Base-by-base conservation (phyloP, 208 protist genomes). In the Angomonas desouzai region DNA sequence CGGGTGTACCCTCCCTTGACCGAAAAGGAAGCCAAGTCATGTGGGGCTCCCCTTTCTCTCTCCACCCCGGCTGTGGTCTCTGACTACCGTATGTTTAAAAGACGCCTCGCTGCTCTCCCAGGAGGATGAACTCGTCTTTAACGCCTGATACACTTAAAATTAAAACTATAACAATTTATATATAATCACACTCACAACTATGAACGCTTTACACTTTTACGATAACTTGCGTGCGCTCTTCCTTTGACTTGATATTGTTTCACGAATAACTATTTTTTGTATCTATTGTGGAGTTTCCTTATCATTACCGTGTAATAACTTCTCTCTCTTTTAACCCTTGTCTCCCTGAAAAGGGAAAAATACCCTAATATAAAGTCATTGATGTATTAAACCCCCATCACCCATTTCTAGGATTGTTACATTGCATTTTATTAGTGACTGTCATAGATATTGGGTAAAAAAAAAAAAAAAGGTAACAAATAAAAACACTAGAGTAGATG, bases 1-100 rank as follows among this genome's bases (percentile, higher is more conserved):
- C 84, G 86, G 36, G 87, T 96, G 9, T 96, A 91, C 59, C 90
- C 90, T 23, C 81, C 81, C 1, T 32, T 82, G 25, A 10, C 55
- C 22, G 36, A 20, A 13, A 28, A 27, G 3, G 34, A 48, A 4
- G 56, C 56, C 22, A 10, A 48, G 28, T 1, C 30, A 6, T n/a
- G 20, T 2, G 60, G 1, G 7, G 3, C 27, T 7, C 64, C 64
- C 0, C 30, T 73, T 20, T 55, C 38, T 13, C 28, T 18, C 6
- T 16, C 28, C 7, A 32, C 22, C 13, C 11, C n/a, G 1, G 48
- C 0, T 0, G 38, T 49, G 25, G 10, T 57, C 13, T n/a, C 53
- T 3, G 62, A 66, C 23, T 48, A 30, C 9, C 9, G 16, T 3
- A 7, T 48, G 11, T 62, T 49, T 32, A 22, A 10, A 25, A 27